phyloP scores from a whole-genome alignment of 176 grass and related monocot species.

The Dactylis glomerata region DNA sequence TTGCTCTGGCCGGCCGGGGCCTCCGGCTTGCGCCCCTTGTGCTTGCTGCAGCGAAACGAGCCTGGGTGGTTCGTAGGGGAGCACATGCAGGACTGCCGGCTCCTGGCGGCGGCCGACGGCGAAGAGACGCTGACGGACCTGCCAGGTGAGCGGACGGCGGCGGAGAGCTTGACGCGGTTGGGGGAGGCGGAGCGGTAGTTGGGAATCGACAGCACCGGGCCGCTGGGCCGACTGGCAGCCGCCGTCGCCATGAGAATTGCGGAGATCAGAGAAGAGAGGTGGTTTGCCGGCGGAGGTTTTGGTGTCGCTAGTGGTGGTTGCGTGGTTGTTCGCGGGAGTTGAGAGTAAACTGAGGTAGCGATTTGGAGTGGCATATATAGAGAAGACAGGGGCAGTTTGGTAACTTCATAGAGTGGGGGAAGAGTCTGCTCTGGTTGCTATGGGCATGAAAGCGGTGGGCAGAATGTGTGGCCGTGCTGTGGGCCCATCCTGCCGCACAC shows the following conservation, averaged over 20 bases:
- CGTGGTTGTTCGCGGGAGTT: too few species aligned
- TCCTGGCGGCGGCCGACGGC: not conserved
- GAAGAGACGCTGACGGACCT: slow-evolving; percentile 30
- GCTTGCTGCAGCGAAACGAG: slow-evolving; percentile 60
- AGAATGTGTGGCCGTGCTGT: not conserved
- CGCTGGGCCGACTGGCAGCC: not conserved
- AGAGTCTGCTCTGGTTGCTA: too few species aligned
- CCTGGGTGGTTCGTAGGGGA: slow-evolving; percentile 67
- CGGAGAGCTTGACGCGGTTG: not conserved
- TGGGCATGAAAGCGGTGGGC: too few species aligned
- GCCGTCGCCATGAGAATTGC: not conserved
- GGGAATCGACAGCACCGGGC: not conserved
- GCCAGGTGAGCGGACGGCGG: not conserved
- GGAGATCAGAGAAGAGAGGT: not conserved
- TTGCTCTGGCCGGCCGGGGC: not conserved
- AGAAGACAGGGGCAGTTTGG: too few species aligned
- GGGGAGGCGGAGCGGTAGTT: not conserved
- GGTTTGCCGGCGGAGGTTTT: not conserved
- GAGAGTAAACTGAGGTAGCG: too few species aligned
- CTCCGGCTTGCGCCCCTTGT: slow-evolving; percentile 36
- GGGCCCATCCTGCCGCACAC: not conserved
- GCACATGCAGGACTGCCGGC: slow-evolving; percentile 52
- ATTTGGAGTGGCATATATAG: too few species aligned
- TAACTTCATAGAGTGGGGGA: too few species aligned
- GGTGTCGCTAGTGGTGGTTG: too few species aligned